Conservation (phyloP, 306 rosid genomes). For the Castanospermum australe region DNA sequence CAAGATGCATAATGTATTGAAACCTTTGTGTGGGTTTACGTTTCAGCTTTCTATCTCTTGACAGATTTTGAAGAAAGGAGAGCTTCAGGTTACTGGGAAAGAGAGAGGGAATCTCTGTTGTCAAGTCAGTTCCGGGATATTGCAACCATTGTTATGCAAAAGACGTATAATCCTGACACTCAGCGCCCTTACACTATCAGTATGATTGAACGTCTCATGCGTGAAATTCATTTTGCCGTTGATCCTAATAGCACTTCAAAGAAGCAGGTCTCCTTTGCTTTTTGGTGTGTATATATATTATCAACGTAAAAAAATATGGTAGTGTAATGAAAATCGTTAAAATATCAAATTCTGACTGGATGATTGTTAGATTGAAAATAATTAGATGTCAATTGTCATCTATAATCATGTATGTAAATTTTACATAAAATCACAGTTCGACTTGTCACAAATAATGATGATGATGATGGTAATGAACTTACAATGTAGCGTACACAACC, state of each 20-base stretch:
- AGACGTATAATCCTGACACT: constrained; percentile 90
- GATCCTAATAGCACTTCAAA: constrained; percentile 79
- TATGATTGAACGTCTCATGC: constrained; percentile 95
- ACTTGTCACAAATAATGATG: neutral
- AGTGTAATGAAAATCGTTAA: neutral
- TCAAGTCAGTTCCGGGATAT: constrained; percentile 94
- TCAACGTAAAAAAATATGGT: too few relatives aligned
- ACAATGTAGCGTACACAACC: neutral
- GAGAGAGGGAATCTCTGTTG: constrained; percentile 93
- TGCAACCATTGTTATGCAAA: constrained; percentile 93
- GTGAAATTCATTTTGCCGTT: constrained; percentile 84
- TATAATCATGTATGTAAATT: neutral
- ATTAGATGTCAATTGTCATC: neutral
- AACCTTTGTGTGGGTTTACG: constrained; percentile 5
- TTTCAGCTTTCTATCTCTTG: neutral
- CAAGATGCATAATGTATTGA: too few relatives aligned
- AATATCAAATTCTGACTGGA: neutral
- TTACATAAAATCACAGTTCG: neutral
- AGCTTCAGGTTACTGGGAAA: constrained; percentile 94
- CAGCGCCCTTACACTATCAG: constrained; percentile 93
- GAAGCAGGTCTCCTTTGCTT: constrained; percentile 66
- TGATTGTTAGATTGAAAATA: neutral
- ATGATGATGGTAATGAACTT: too few relatives aligned
- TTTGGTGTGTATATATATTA: neutral
- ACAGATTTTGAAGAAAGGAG: constrained; percentile 88